Evolutionary conservation across 257 asterid species (phyloP), one percentile per base, ranked within the genome.

Genomic region (Solanum medicagineum): DNA sequence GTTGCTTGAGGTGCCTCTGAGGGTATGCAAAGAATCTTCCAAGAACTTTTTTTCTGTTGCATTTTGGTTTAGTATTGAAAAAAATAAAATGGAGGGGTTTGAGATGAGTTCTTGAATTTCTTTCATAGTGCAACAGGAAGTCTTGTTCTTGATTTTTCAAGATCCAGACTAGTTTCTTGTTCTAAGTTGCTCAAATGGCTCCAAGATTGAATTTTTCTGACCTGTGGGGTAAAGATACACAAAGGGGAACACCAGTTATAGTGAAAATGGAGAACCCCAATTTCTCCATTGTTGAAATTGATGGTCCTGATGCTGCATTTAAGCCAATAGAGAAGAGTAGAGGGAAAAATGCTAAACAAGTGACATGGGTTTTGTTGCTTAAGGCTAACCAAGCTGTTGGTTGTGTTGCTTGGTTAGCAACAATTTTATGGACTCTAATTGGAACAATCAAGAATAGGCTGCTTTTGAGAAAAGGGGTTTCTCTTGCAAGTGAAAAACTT

Each of bases 221-320:
- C 19, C 91, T 94, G 83, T 79, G 95, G 93, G 90, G 86, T 13
- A 88, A 77, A 85, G 92, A 89, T 4, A 65, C 88, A 42, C 77
- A 87, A 6, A 85, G 85, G 71, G 94, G 91, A 22, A 90, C 93
- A 10, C 97, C 94, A 59, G 95, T 94, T 85, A 86, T 94, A 49
- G 95, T 93, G 83, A 92, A 91, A 87, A 93, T 93, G 95, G 93
- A 92, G 90, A 93, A 86, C 87, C 92, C 93, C 32, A 86, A 74
- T 86, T 94, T 90, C 87, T 94, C 97, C 88, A 88, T 94, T 29
- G 93, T 92, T 7, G 95, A 93, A 90, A 92, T 93, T 85, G 92
- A 90, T 81, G 92, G 92, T 87, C 93, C 96, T 7, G 96, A 92
- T 87, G 91, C 89, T 53, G 97, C 95, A 84, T 92, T 92, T 86